These are phyloP conservation scores for Endoconidiophora polonica DNA, from an alignment of 2,329 filamentous ascomycete genomes.

Conservation along the genomic window DNA sequence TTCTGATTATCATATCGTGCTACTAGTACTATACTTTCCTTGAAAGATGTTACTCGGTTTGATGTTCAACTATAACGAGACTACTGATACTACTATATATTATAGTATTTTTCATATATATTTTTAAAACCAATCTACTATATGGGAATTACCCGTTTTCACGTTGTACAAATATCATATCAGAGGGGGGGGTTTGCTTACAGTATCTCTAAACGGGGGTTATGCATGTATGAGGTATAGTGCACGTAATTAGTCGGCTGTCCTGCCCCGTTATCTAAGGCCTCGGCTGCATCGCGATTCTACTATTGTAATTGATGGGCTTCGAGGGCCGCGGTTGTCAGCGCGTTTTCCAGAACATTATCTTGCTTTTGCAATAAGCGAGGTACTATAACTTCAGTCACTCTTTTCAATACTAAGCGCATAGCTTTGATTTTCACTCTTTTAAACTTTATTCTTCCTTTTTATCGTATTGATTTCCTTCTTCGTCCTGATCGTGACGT, in stretches of 20 bases:
- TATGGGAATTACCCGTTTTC: neutral
- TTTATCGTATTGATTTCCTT: neutral
- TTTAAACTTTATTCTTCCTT: neutral
- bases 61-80: too few relatives aligned
- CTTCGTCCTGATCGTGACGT: neutral
- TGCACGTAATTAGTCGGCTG: too few relatives aligned
- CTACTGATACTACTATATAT: too few relatives aligned
- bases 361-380: too few relatives aligned
- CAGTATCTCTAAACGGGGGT: neutral
- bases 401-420: too few relatives aligned
- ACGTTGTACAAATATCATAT: neutral
- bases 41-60: too few relatives aligned
- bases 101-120: neutral
- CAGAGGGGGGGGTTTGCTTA: neutral
- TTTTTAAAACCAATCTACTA: too few relatives aligned
- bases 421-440: too few relatives aligned
- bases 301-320: neutral
- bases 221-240: neutral
- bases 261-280: constrained; percentile 8
- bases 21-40: too few relatives aligned
- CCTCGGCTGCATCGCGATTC: constrained; percentile 11
- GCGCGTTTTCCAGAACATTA: neutral
- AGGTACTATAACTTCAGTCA: too few relatives aligned
- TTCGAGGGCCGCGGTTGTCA: neutral
- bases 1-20: too few relatives aligned